Base-by-base conservation (phyloP, 805 yeast species). In the Pichia ethanolica region DNA sequence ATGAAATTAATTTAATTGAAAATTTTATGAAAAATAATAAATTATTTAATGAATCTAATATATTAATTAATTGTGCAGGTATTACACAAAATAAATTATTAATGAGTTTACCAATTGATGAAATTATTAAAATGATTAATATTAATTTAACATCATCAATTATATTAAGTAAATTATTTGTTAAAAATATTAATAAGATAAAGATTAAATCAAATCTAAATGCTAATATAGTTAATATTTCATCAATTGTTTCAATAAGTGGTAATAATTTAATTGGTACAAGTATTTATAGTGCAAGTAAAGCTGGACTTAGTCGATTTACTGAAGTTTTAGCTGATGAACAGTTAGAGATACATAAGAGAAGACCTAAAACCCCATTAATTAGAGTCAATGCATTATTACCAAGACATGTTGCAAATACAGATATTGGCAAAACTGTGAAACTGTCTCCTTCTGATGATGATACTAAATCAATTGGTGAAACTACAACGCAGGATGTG, bases 41-140 rank as follows among this genome's bases (percentile, higher is more conserved):
- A 52, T 43, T 61, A 4, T 63, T 74, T 43, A 62, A 70, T 37
- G 62, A 63, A 0, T 62, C 70, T 6, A 70, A 75, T 33, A 71
- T 80, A 3, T 66, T 84, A 14, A 69, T 84, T 26, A 83, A 83
- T 56, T 66, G 90, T 63, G 87, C 87, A 0, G 88, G 96, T 0
- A 57, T 80, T 1, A 70, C 89, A 5, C 88, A 82, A 55, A 68
- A 73, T 32, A 66, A 73, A 2, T 66, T 87, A 28, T 62, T 86
- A 4, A 56, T 75, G 25, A 58, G 69, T 26, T 72, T 81, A 1
- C 53, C 71, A 3, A 59, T 63, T 0, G 59, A 64, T 0, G 71
- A 71, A 20, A 75, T 86, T 12, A 59, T 65, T 3, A 50, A 65
- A 1, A 67, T 86, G 3, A 60, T 86, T 4, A 68, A 67, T 27